Evolutionary conservation across 768 basidiomycete species (phyloP).

Genomic region (Mycena filopes): DNA sequence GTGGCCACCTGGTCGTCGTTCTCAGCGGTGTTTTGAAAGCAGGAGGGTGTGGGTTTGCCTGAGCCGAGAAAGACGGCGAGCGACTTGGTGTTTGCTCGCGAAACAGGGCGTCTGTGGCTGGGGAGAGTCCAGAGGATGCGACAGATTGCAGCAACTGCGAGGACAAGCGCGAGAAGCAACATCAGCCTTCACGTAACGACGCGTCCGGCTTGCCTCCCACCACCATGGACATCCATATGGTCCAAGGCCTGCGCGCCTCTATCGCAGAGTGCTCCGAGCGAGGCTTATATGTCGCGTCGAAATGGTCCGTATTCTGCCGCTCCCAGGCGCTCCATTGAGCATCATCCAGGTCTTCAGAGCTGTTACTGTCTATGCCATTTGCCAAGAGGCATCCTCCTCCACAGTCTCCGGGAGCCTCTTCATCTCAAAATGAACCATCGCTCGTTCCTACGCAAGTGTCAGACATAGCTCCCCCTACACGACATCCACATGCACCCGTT

Average conservation of each 20-base stretch:
- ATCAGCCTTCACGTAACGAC: no score
- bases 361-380: conserved; percentile 55
- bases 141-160: conserved; percentile 13
- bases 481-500: conserved; percentile 51
- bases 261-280: conserved; percentile 80
- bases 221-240: conserved; percentile 58
- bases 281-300: conserved; percentile 75
- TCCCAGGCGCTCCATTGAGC: conserved; percentile 27
- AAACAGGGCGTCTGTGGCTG: background rate
- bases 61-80: conserved; percentile 94
- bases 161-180: conserved; percentile 6
- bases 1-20: conserved; percentile 80
- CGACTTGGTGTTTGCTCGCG: conserved; percentile 26
- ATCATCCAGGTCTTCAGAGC: conserved; percentile 75
- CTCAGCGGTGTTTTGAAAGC: conserved; percentile 10
- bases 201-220: background rate
- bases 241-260: conserved; percentile 68
- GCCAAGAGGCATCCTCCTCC: conserved; percentile 44
- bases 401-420: conserved; percentile 44
- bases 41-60: conserved; percentile 60
- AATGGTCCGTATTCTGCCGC: conserved; percentile 65
- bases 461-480: conserved; percentile 33
- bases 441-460: conserved; percentile 32
- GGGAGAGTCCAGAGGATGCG: conserved; percentile 31
- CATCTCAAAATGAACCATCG: conserved; percentile 28